Evolutionary conservation across 495 filamentous ascomycete genomes (phyloP).

Genomic region (Tetracladium setigerum): DNA sequence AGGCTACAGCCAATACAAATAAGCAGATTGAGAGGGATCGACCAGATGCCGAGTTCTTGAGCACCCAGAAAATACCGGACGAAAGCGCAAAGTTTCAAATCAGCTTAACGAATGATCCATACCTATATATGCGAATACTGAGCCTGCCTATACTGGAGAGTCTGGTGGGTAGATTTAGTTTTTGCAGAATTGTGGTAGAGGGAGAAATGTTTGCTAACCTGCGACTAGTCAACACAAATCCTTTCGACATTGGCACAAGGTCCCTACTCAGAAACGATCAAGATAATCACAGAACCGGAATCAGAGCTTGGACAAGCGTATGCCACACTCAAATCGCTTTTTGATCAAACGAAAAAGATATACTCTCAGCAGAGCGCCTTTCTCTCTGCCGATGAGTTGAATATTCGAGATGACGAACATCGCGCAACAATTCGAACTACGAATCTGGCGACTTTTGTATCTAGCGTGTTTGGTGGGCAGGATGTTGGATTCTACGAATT

Average conservation of each 20-base stretch:
- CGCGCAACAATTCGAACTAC: constrained; percentile 74
- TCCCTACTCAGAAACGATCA: constrained; percentile 63
- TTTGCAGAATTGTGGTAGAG: background rate
- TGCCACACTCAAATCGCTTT: constrained; percentile 66
- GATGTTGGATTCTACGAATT: constrained; percentile 78
- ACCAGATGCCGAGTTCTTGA: background rate
- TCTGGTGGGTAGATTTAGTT: constrained; percentile 39
- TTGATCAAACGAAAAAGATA: constrained; percentile 72
- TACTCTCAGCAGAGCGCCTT: constrained; percentile 67
- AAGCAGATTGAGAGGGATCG: background rate
- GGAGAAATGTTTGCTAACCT: constrained; percentile 2
- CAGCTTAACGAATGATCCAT: constrained; percentile 21
- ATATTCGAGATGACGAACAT: constrained; percentile 58
- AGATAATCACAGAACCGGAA: constrained; percentile 61
- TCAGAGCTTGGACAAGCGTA: constrained; percentile 79
- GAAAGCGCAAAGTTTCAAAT: background rate
- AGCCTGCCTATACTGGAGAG: constrained; percentile 69
- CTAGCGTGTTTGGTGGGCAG: constrained; percentile 73
- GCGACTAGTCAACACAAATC: constrained; percentile 57
- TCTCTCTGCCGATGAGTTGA: constrained; percentile 63
- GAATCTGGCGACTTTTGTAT: constrained; percentile 80
- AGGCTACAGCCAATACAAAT: constrained; percentile 7
- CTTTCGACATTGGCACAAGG: constrained; percentile 61
- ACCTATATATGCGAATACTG: constrained; percentile 51
- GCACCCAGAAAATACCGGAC: background rate